Conservation (phyloP, 306 rosid genomes). For the Glycine tomentella region DNA sequence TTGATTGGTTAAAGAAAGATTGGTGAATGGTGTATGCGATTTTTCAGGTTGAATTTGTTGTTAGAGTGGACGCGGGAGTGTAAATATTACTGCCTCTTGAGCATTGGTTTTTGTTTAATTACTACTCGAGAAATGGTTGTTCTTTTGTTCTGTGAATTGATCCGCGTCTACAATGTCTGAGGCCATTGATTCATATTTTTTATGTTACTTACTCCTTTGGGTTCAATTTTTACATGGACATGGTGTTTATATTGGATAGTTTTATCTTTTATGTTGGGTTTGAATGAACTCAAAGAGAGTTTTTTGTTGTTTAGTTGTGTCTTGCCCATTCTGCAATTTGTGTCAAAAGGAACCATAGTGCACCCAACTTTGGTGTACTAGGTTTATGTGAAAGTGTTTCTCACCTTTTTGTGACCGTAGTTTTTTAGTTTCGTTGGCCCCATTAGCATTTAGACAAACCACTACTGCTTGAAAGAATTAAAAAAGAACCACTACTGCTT, state of each 20-base stretch:
- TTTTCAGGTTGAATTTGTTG: conserved; percentile 47
- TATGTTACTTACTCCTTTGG: not conserved
- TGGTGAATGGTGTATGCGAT: conserved; percentile 14
- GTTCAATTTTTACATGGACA: not conserved
- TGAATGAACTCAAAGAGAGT: too few species aligned
- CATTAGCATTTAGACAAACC: not conserved
- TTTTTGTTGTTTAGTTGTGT: not conserved
- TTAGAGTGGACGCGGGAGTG: conserved; percentile 43
- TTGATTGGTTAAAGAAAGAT: conserved; percentile 47
- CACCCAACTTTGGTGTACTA: not conserved
- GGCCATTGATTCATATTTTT: not conserved
- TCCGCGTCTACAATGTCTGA: not conserved
- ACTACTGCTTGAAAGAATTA: too few species aligned
- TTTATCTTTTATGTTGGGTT: not conserved
- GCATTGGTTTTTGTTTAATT: conserved; percentile 35
- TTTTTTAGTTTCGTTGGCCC: not conserved
- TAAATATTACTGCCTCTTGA: conserved; percentile 49
- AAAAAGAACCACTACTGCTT: too few species aligned
- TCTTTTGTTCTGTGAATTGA: not conserved
- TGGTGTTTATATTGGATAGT: not conserved
- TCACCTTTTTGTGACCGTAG: not conserved
- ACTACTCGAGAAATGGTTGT: not conserved
- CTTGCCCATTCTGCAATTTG: not conserved
- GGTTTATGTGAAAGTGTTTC: not conserved
- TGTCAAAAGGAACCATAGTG: conserved; percentile 18